phyloP scores from a whole-genome alignment of 768 basidiomycete species.

The Pholiota microspora region DNA sequence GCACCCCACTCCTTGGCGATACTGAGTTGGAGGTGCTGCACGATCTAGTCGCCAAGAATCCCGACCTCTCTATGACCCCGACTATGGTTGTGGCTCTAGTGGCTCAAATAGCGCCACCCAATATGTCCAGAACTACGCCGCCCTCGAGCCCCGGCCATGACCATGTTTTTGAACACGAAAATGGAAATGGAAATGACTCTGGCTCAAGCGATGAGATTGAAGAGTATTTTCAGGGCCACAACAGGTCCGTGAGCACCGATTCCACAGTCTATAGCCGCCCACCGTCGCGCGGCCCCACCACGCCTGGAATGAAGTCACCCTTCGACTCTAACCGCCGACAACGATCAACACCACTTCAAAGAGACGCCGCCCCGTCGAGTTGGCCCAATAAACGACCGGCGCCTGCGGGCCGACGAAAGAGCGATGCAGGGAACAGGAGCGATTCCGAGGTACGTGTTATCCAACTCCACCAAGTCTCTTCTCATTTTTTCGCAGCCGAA shows the following conservation, averaged over 20 bases:
- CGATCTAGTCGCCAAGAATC: constrained; percentile 52
- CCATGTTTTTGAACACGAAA: too few relatives aligned
- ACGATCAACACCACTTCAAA: constrained; percentile 59
- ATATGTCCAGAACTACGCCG: constrained; percentile 36
- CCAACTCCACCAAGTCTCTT: constrained; percentile 5
- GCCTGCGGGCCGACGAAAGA: constrained; percentile 68
- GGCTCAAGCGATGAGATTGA: constrained; percentile 35
- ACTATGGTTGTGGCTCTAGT: constrained; percentile 62
- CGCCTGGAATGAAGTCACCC: constrained; percentile 48
- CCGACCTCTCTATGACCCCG: constrained; percentile 68
- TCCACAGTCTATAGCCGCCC: constrained; percentile 53
- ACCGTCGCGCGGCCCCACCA: constrained; percentile 51
- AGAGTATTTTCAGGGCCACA: constrained; percentile 18
- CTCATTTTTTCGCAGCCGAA: constrained; percentile 11
- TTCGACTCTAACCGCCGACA: constrained; percentile 73
- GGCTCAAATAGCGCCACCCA: constrained; percentile 49
- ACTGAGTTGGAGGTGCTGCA: constrained; percentile 65
- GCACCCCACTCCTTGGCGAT: constrained; percentile 59
- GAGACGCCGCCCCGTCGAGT: constrained; percentile 58
- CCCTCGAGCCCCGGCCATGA: constrained; percentile 38
- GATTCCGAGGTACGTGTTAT: constrained; percentile 66
- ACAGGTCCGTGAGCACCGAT: constrained; percentile 57
- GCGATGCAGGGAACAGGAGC: constrained; percentile 71
- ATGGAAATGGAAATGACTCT: too few relatives aligned
- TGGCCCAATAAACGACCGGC: constrained; percentile 64